Conservation (phyloP, 257 asterid species). For the Haberlea rhodopensis region DNA sequence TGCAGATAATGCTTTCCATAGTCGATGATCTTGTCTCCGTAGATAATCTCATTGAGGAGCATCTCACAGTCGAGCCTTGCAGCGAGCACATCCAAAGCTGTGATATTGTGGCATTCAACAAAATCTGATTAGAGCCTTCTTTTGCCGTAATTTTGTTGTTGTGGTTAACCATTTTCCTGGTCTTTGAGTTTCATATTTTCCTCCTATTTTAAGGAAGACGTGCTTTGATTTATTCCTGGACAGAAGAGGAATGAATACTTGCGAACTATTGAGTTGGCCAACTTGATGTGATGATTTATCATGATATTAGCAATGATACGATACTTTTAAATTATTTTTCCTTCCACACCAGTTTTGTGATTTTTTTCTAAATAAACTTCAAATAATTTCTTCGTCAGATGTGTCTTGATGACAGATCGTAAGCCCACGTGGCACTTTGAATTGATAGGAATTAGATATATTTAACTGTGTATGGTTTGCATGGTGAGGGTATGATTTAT, state of each 20-base stretch:
- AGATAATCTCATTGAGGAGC: conserved; percentile 50
- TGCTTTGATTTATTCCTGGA: background rate
- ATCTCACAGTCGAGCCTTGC: conserved; percentile 45
- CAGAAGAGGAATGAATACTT: background rate
- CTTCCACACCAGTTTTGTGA: background rate
- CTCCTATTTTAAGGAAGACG: background rate
- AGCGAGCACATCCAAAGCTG: conserved; percentile 50
- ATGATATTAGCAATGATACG: background rate
- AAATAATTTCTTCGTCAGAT: too few species aligned
- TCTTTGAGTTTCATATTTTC: background rate
- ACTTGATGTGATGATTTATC: background rate
- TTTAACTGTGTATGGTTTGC: too few species aligned
- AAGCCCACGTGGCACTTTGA: too few species aligned
- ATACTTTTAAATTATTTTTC: background rate
- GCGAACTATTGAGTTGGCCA: background rate
- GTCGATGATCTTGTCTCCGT: conserved; percentile 86
- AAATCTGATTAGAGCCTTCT: conserved; percentile 33
- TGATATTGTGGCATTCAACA: conserved; percentile 60
- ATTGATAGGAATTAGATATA: too few species aligned
- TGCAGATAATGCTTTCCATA: conserved; percentile 80
- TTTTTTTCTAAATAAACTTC: background rate
- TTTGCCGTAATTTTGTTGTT: conserved; percentile 33
- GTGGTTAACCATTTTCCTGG: background rate
- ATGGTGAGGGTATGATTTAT: too few species aligned
- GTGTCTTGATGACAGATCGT: too few species aligned